These are phyloP conservation scores for Multifurca ochricompacta DNA, from an alignment of 768 basidiomycete species.

Conservation along the genomic window DNA sequence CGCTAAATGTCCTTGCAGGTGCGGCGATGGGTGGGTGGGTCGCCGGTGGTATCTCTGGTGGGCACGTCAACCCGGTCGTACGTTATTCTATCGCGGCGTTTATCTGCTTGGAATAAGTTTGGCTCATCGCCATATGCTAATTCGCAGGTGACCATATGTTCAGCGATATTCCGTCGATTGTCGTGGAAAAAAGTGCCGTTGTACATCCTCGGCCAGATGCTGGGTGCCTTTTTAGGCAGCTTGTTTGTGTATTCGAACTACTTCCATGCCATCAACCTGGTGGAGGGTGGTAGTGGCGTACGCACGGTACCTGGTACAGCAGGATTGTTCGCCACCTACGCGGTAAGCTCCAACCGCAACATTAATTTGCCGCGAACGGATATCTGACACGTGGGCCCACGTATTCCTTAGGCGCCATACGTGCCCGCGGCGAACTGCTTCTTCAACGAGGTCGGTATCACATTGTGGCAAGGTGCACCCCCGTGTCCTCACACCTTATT, in stretches of 20 bases:
- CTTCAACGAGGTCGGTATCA: slow-evolving; percentile 36
- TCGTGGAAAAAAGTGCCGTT: slow-evolving; percentile 73
- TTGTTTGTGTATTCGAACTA: slow-evolving; percentile 56
- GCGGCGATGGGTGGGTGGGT: slow-evolving; percentile 62
- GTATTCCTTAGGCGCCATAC: slow-evolving; percentile 29
- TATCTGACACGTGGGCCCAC: neutral
- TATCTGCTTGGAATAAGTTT: no score
- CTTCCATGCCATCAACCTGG: slow-evolving; percentile 54
- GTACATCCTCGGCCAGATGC: slow-evolving; percentile 53
- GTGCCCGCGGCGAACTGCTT: slow-evolving; percentile 37
- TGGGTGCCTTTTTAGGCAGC: slow-evolving; percentile 55
- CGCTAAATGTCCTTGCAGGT: slow-evolving; percentile 27
- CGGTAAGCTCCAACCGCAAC: slow-evolving; percentile 33
- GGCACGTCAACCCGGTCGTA: slow-evolving; percentile 40
- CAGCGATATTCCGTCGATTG: slow-evolving; percentile 63
- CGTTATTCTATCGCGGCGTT: neutral
- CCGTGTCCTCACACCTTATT: neutral
- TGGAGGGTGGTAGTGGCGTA: slow-evolving; percentile 47
- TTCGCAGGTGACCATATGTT: slow-evolving; percentile 54
- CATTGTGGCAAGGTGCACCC: neutral
- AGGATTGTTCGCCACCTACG: slow-evolving; percentile 50
- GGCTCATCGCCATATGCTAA: no score
- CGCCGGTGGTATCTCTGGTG: slow-evolving; percentile 60
- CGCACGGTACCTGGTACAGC: slow-evolving; percentile 52
- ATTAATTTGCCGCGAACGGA: neutral